phyloP scores from a whole-genome alignment of 495 filamentous ascomycete genomes.

The Chaetomidium leptoderma region DNA sequence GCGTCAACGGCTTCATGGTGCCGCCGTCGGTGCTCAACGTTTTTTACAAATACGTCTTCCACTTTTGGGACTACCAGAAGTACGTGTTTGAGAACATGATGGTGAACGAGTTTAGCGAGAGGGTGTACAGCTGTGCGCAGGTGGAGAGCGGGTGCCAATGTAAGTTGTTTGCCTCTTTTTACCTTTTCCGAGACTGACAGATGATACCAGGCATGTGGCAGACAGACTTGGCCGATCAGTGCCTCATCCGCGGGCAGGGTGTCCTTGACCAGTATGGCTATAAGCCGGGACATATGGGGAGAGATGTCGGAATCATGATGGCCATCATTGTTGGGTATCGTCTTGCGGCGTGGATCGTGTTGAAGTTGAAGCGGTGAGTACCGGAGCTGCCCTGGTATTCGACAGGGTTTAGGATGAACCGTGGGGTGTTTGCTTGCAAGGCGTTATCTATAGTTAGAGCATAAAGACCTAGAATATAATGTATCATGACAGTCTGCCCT shows the following conservation, averaged over 20 bases:
- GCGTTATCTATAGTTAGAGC: no score
- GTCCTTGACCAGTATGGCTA: conserved; percentile 68
- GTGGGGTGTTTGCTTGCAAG: no score
- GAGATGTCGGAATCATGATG: conserved; percentile 71
- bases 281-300: conserved; percentile 54
- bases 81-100: conserved; percentile 91
- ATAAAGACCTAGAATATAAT: no score
- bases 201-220: conserved; percentile 51
- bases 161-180: conserved; percentile 1
- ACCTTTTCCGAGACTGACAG: conserved; percentile 3
- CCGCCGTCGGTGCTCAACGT: conserved; percentile 63
- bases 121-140: conserved; percentile 56
- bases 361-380: conserved; percentile 32
- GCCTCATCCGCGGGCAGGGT: conserved; percentile 61
- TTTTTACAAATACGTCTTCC: conserved; percentile 80
- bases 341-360: conserved; percentile 48
- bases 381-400: no score
- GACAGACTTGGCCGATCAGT: conserved; percentile 56
- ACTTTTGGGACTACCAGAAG: conserved; percentile 78
- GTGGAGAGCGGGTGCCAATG: conserved; percentile 50
- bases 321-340: conserved; percentile 70
- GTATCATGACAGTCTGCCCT: no score
- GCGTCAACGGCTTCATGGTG: conserved; percentile 76
- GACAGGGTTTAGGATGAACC: no score
- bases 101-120: conserved; percentile 70